phyloP scores from a whole-genome alignment of 1,139 yeast genomes.

The Geotrichum citri-aurantii region DNA sequence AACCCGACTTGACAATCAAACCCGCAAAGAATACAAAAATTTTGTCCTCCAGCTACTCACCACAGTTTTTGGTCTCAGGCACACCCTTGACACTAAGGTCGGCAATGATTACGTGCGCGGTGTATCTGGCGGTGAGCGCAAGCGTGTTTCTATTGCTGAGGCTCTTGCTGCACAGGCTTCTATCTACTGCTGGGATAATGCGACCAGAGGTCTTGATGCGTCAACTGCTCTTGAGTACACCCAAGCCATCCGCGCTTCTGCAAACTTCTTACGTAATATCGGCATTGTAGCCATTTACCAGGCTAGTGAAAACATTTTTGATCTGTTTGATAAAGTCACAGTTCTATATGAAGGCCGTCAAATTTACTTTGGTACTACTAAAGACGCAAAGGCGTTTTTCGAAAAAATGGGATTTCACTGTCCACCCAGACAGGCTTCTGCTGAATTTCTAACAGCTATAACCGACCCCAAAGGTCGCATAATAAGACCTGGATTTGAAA shows the following conservation, averaged over 20 bases:
- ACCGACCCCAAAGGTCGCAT: constrained; percentile 52
- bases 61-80: constrained; percentile 54
- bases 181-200: constrained; percentile 66
- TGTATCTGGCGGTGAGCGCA: constrained; percentile 62
- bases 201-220: constrained; percentile 75
- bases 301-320: constrained; percentile 62
- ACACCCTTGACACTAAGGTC: constrained; percentile 51
- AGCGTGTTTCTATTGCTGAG: constrained; percentile 59
- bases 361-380: constrained; percentile 53
- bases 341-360: constrained; percentile 56
- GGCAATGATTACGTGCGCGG: constrained; percentile 60
- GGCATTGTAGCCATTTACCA: constrained; percentile 58
- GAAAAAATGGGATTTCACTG: constrained; percentile 56
- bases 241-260: constrained; percentile 55
- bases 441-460: constrained; percentile 63
- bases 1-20: constrained; percentile 45
- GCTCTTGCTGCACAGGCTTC: constrained; percentile 55
- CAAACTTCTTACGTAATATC: constrained; percentile 50
- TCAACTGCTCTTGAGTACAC: constrained; percentile 68
- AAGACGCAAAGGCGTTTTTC: constrained; percentile 49
- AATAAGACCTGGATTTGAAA: constrained; percentile 45
- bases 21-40: constrained; percentile 46
- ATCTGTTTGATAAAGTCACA: constrained; percentile 58
- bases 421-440: constrained; percentile 59
- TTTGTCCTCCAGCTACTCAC: constrained; percentile 47